Evolutionary conservation across 768 basidiomycete genomes (phyloP).

Genomic region (Amyloporia xantha): DNA sequence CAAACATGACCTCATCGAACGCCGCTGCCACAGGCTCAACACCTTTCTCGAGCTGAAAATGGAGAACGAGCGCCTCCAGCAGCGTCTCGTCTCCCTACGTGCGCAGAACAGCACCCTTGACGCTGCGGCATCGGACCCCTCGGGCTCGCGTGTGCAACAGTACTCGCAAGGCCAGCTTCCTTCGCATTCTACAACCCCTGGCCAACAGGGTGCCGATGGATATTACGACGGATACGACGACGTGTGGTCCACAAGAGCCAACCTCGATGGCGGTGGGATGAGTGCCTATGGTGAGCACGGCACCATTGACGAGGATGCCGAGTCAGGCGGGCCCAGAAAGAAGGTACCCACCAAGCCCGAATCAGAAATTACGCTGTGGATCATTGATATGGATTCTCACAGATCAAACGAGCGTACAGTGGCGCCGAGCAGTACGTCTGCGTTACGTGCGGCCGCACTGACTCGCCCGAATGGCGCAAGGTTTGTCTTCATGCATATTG

Average conservation of each 20-base stretch:
- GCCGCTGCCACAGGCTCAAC: constrained; percentile 43
- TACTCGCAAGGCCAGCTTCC: neutral
- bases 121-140: constrained; percentile 2
- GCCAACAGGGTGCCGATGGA: neutral
- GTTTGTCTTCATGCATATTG: constrained; percentile 32
- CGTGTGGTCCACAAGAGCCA: neutral
- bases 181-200: neutral
- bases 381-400: neutral
- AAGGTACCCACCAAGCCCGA: constrained; percentile 37
- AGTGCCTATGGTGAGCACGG: neutral
- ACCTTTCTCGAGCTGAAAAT: constrained; percentile 78
- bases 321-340: constrained; percentile 49
- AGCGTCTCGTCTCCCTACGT: constrained; percentile 44
- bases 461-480: constrained; percentile 98
- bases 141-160: neutral
- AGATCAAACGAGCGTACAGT: constrained; percentile 13
- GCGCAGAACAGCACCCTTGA: constrained; percentile 14
- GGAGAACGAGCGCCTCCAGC: constrained; percentile 77
- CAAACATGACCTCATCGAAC: constrained; percentile 1
- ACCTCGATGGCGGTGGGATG: neutral
- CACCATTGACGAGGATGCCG: constrained; percentile 9
- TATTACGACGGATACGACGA: constrained; percentile 5
- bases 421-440: constrained; percentile 76
- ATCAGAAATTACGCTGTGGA: neutral
- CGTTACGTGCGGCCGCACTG: constrained; percentile 87